A percentile compares a stretch with the other conserved stretches of the same genome.
phyloP scores from a whole-genome alignment of 306 rosid genomes.

The Mimosa pudica region DNA sequence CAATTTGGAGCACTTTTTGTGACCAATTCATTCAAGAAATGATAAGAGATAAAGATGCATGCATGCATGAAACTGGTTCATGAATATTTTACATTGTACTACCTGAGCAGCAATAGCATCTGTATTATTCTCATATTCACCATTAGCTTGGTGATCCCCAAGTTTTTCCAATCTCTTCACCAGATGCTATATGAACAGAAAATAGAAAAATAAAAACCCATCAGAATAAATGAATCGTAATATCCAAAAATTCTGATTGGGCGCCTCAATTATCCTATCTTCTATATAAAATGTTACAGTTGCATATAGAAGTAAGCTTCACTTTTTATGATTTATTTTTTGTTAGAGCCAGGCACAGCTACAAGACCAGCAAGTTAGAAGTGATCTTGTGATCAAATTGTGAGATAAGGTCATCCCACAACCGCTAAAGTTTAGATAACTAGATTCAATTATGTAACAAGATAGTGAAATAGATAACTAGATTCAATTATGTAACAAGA shows the following conservation, averaged over 20 bases:
- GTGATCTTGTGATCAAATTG: no score
- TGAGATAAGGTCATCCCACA: no score
- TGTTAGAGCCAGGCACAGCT: no score
- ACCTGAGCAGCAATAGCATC: slow-evolving; percentile 86
- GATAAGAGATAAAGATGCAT: neutral
- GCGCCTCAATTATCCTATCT: slow-evolving; percentile 13
- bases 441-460: no score
- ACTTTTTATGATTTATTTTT: no score
- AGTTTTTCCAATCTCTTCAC: slow-evolving; percentile 69
- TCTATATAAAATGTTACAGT: neutral
- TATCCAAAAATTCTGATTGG: neutral
- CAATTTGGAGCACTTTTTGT: slow-evolving; percentile 25
- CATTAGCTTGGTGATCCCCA: slow-evolving; percentile 62
- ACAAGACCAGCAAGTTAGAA: no score
- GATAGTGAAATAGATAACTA: no score
- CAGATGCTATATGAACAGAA: slow-evolving; percentile 54
- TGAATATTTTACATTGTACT: slow-evolving; percentile 4
- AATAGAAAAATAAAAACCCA: neutral
- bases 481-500: no score
- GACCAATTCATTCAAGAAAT: neutral
- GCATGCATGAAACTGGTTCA: slow-evolving; percentile 11
- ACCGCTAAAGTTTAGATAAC: no score
- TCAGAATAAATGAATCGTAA: slow-evolving; percentile 5
- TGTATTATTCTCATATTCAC: slow-evolving; percentile 56
- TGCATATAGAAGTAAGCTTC: neutral